Evolutionary conservation across 192 early-diverging fungal species (phyloP).

Genomic region (Piromyces finnis): DNA sequence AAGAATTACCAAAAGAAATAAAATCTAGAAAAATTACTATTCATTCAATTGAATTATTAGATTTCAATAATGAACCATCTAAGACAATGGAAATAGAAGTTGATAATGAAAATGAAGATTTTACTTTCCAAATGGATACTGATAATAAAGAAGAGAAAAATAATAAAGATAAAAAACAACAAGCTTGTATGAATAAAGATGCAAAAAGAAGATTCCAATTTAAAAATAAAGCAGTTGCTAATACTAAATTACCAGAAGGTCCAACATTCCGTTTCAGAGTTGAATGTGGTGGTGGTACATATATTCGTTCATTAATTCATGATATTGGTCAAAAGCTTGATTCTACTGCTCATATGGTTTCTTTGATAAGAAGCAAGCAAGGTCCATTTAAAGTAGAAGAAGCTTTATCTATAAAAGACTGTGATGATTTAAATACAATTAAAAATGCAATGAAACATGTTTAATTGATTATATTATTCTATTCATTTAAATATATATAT

Average conservation of each 20-base stretch:
- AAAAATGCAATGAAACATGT: not conserved
- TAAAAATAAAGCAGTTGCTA: not conserved
- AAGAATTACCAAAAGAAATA: not conserved
- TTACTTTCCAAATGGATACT: not conserved
- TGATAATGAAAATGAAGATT: not conserved
- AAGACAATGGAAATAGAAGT: not conserved
- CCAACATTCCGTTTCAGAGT: constrained; percentile 35
- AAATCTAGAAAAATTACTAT: not conserved
- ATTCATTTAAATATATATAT: too few species aligned
- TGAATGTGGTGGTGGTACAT: constrained; percentile 46
- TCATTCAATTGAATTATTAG: not conserved
- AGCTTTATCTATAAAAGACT: constrained; percentile 8
- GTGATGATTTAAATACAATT: not conserved
- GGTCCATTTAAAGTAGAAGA: constrained; percentile 23
- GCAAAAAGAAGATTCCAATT: not conserved
- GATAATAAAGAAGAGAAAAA: not conserved
- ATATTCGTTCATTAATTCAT: constrained; percentile 51
- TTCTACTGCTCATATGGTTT: constrained; percentile 38
- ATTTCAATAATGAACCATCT: not conserved
- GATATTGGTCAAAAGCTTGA: constrained; percentile 37
- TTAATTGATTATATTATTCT: too few species aligned
- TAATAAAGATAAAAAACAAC: not conserved
- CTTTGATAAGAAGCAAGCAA: constrained; percentile 36
- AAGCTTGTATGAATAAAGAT: not conserved
- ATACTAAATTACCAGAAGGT: constrained; percentile 1